phyloP scores from a whole-genome alignment of 139 green algal species.

The Tetraselmis chui region DNA sequence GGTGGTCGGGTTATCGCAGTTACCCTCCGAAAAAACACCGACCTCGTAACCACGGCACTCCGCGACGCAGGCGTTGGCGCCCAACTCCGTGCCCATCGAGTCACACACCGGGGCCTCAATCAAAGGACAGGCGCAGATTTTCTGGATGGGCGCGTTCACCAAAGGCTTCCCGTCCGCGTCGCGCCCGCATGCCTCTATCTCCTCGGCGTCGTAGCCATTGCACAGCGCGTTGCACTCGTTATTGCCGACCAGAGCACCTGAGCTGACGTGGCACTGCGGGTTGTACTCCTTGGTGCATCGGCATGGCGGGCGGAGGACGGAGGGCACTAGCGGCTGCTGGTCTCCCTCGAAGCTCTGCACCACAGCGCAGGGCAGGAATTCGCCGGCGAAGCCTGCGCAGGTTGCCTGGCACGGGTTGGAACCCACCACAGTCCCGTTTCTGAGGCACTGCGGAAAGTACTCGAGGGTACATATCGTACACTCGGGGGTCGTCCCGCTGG shows the following conservation, averaged over 20 bases:
- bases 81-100: background rate
- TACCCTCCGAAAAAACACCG: background rate
- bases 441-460: background rate
- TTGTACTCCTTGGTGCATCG: background rate
- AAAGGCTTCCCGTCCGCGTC: background rate
- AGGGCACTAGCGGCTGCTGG: background rate
- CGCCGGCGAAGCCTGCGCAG: background rate
- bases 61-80: background rate
- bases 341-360: background rate
- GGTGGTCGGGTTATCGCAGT: background rate
- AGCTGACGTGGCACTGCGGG: background rate
- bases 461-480: background rate
- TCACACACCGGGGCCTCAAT: background rate
- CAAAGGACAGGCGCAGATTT: background rate
- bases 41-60: background rate
- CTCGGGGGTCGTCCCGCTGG: background rate
- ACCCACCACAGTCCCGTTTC: background rate
- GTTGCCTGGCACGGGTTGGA: background rate
- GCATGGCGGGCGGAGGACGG: background rate
- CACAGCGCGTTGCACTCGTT: background rate
- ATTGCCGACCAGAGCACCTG: background rate
- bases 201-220: background rate
- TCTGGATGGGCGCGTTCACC: background rate
- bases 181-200: background rate
- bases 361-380: background rate